Percentiles rank a stretch among this genome's conserved stretches.
phyloP scores from a whole-genome alignment of 2,329 filamentous ascomycete species.

The Claviceps digitariae region DNA sequence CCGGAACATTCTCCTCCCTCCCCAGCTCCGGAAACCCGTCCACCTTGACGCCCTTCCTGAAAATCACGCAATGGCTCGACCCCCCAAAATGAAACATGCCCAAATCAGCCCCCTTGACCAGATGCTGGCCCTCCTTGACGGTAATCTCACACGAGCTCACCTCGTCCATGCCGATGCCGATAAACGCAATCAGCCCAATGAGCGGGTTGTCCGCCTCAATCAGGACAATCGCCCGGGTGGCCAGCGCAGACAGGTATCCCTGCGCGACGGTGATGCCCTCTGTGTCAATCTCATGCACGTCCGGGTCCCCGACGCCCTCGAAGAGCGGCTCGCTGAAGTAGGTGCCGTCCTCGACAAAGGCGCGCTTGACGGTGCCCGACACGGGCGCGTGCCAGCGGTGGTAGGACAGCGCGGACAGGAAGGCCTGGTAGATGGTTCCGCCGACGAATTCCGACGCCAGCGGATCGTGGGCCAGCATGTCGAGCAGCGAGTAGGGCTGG shows the following conservation, averaged over 20 bases:
- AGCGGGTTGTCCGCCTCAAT: constrained; percentile 54
- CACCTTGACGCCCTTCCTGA: constrained; percentile 41
- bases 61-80: constrained; percentile 54
- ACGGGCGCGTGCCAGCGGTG: constrained; percentile 64
- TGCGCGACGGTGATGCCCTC: constrained; percentile 38
- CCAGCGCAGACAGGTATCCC: constrained; percentile 53
- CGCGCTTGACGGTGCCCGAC: constrained; percentile 43
- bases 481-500: constrained; percentile 50
- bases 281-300: constrained; percentile 21
- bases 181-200: constrained; percentile 56
- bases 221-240: constrained; percentile 56
- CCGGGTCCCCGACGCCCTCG: constrained; percentile 18
- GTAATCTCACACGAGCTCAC: constrained; percentile 61
- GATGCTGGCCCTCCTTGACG: constrained; percentile 48
- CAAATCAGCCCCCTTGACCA: constrained; percentile 57
- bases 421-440: constrained; percentile 58
- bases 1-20: constrained; percentile 25
- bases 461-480: constrained; percentile 48
- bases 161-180: constrained; percentile 65
- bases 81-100: constrained; percentile 79
- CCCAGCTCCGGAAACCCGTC: constrained; percentile 24
- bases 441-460: constrained; percentile 41
- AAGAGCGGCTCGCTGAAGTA: constrained; percentile 50
- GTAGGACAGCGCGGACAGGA: constrained; percentile 52
- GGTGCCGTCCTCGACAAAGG: constrained; percentile 46